A percentile compares a stretch with the other conserved stretches of the same genome.
phyloP scores from a whole-genome alignment of 192 early-diverging fungal species.

The Entomortierella lignicola region DNA sequence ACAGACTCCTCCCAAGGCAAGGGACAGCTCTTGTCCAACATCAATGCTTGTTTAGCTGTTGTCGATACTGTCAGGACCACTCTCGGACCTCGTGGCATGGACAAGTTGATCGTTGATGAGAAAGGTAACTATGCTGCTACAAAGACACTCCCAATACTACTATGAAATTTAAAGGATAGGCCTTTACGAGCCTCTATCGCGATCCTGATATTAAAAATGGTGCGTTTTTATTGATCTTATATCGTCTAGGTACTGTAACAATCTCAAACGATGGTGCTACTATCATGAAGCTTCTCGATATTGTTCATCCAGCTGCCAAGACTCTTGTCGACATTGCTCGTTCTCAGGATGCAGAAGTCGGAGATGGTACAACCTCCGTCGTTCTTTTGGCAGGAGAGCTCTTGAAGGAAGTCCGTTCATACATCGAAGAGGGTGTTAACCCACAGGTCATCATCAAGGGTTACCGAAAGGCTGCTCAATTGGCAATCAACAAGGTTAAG shows the following conservation, averaged over 20 bases:
- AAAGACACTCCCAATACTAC: background rate
- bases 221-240: background rate
- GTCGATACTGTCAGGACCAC: conserved; percentile 97
- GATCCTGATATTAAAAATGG: conserved; percentile 2
- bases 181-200: background rate
- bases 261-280: conserved; percentile 99
- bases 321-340: conserved; percentile 98
- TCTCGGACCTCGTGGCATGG: conserved; percentile 98
- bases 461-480: conserved; percentile 90
- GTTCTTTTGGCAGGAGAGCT: conserved; percentile 97
- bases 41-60: conserved; percentile 93
- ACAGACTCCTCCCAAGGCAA: conserved; percentile 98
- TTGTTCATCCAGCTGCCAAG: conserved; percentile 98
- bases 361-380: conserved; percentile 98
- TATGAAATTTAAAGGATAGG: background rate
- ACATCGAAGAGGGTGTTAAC: conserved; percentile 95
- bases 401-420: conserved; percentile 93
- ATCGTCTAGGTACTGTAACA: conserved; percentile 79
- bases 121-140: conserved; percentile 67
- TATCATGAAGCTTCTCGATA: conserved; percentile 97
- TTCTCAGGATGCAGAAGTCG: conserved; percentile 98
- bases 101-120: conserved; percentile 97
- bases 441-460: conserved; percentile 96
- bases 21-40: conserved; percentile 97
- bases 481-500: conserved; percentile 93